A percentile compares a stretch with the other conserved stretches of the same genome.
Conservation (phyloP, 768 basidiomycete genomes). For the Fibroporia radiculosa region DNA sequence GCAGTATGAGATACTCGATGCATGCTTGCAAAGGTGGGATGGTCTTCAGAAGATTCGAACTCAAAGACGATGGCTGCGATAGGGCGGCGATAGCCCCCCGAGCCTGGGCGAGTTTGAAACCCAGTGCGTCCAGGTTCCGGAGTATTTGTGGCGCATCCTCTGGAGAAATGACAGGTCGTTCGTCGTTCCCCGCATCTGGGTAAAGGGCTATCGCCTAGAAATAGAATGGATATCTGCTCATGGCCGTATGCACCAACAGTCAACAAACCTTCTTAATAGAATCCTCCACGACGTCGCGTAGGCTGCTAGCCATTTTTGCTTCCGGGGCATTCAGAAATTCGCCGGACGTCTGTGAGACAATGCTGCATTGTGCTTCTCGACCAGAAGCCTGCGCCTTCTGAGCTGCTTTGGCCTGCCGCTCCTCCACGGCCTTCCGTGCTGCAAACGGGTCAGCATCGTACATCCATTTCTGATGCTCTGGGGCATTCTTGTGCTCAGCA, state of each 20-base stretch:
- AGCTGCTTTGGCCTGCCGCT: constrained; percentile 52
- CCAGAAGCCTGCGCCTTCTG: constrained; percentile 32
- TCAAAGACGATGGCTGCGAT: constrained; percentile 47
- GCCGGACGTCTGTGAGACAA: constrained; percentile 13
- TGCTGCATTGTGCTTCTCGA: constrained; percentile 10
- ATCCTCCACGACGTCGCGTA: constrained; percentile 77
- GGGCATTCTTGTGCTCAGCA: constrained; percentile 56
- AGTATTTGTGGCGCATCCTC: constrained; percentile 37
- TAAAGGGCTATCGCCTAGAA: constrained; percentile 44
- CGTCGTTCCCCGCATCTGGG: constrained; percentile 35
- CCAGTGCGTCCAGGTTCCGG: constrained; percentile 52
- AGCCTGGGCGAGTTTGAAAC: constrained; percentile 54
- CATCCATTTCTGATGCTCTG: constrained; percentile 77
- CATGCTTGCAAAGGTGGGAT: constrained; percentile 66
- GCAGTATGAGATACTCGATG: constrained; percentile 78
- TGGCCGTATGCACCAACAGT: background rate
- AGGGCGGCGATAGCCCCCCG: constrained; percentile 50
- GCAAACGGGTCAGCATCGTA: constrained; percentile 83
- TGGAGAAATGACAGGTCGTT: constrained; percentile 29
- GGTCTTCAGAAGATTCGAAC: constrained; percentile 50
- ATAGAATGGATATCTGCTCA: constrained; percentile 6
- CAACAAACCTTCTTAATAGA: constrained; percentile 63
- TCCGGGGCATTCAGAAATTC: constrained; percentile 53
- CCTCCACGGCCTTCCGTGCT: constrained; percentile 58
- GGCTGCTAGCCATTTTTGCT: constrained; percentile 70